phyloP scores from a whole-genome alignment of 2,329 filamentous ascomycete species.

The Microascus cirrosus region DNA sequence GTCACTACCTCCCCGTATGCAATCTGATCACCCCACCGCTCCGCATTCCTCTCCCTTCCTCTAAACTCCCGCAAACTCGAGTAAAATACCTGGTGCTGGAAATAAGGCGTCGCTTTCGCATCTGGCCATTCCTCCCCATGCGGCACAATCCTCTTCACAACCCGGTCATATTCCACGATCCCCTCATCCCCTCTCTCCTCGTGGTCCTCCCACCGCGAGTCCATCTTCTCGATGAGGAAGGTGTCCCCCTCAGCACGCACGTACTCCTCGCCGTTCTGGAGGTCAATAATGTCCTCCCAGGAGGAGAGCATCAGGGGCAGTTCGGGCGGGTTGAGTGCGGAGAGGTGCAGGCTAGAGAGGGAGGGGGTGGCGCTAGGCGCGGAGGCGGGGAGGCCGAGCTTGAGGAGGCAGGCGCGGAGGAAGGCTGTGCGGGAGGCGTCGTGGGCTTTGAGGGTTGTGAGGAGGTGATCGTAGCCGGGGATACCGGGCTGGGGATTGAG shows the following conservation, averaged over 20 bases:
- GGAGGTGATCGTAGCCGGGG: constrained; percentile 58
- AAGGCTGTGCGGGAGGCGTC: constrained; percentile 64
- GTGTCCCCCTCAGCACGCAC: constrained; percentile 75
- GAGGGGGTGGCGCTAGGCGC: constrained; percentile 61
- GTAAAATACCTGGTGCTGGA: constrained; percentile 75
- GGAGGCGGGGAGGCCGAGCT: constrained; percentile 71
- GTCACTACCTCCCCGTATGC: constrained; percentile 89
- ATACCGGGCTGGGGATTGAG: constrained; percentile 56
- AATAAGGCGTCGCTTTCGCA: constrained; percentile 67
- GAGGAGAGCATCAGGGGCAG: constrained; percentile 57
- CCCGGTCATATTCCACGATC: constrained; percentile 61
- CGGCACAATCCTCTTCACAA: constrained; percentile 63
- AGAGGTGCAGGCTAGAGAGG: constrained; percentile 74
- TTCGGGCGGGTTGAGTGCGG: constrained; percentile 51
- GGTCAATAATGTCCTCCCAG: constrained; percentile 51
- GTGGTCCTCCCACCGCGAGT: constrained; percentile 45
- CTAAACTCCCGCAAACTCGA: constrained; percentile 59
- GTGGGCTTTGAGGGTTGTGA: constrained; percentile 55
- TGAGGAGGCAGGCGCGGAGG: constrained; percentile 65
- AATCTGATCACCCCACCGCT: constrained; percentile 64
- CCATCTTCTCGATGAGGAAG: constrained; percentile 64
- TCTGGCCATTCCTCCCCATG: constrained; percentile 60
- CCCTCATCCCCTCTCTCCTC: constrained; percentile 30
- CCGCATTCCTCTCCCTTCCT: constrained; percentile 37
- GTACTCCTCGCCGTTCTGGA: constrained; percentile 55